These are phyloP conservation scores for Pyronema omphalodes DNA, from an alignment of 495 filamentous ascomycete species.

Conservation along the genomic window DNA sequence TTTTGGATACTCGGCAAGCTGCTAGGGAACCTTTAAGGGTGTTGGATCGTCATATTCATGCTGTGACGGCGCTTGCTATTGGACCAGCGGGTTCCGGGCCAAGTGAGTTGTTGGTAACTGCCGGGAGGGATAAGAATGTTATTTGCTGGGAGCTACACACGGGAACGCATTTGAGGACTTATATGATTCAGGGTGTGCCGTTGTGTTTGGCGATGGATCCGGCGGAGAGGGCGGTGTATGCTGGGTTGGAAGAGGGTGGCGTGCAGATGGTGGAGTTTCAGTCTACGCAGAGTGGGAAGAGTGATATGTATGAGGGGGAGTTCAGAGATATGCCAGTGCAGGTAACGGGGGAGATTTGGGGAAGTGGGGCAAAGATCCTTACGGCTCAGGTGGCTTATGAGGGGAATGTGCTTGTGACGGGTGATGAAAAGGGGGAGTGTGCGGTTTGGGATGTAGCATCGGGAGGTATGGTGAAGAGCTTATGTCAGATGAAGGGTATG, in stretches of 20 bases:
- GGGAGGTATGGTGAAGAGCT: constrained; percentile 13
- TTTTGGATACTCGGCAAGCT: constrained; percentile 34
- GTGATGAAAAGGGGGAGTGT: constrained; percentile 19
- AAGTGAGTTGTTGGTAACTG: constrained; percentile 18
- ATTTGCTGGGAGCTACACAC: constrained; percentile 80
- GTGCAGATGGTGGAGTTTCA: constrained; percentile 60
- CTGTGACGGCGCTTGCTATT: constrained; percentile 16
- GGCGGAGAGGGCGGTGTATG: constrained; percentile 62
- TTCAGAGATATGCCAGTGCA: constrained; percentile 16
- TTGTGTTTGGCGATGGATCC: constrained; percentile 63
- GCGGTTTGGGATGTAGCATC: constrained; percentile 23
- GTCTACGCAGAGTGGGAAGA: constrained; percentile 4
- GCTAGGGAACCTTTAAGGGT: constrained; percentile 14
- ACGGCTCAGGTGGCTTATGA: constrained; percentile 16
- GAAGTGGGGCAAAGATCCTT: background rate
- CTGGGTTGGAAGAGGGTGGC: constrained; percentile 65
- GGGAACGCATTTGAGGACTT: constrained; percentile 55
- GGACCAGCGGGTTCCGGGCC: constrained; percentile 23
- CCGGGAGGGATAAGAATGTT: constrained; percentile 22
- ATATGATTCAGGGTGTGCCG: constrained; percentile 54
- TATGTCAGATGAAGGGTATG: constrained; percentile 6
- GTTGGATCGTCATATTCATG: constrained; percentile 19
- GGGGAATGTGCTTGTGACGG: constrained; percentile 20
- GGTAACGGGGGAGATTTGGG: constrained; percentile 11
- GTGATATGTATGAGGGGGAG: constrained; percentile 12